Percentiles rank a stretch among this genome's conserved stretches.
Conservation (phyloP, 305 asterid genomes). For the Fraxinus paxiana region DNA sequence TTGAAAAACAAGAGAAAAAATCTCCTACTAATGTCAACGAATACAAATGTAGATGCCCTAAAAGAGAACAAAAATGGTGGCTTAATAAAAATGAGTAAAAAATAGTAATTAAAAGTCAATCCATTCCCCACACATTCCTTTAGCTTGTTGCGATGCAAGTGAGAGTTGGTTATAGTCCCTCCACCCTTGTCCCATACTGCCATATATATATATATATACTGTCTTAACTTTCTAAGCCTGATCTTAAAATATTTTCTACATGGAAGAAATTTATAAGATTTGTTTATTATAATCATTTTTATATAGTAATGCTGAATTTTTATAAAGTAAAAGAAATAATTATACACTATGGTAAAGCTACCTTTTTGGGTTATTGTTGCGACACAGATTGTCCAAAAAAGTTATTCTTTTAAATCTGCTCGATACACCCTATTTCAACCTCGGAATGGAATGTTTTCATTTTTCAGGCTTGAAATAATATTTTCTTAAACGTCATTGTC, state of each 20-base stretch:
- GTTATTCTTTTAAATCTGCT: background rate
- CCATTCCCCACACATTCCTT: constrained; percentile 32
- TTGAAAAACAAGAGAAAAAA: constrained; percentile 36
- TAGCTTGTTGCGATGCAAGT: constrained; percentile 44
- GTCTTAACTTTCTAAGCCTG: background rate
- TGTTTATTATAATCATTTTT: background rate
- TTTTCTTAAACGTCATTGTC: background rate
- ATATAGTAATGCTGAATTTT: background rate
- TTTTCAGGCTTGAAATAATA: background rate
- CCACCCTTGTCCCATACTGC: constrained; percentile 35
- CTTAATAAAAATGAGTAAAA: background rate
- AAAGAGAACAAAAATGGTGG: constrained; percentile 26
- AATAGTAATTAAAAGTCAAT: constrained; percentile 30
- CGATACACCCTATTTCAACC: background rate
- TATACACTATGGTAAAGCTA: background rate
- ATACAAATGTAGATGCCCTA: constrained; percentile 35
- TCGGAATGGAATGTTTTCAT: background rate
- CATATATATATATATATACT: background rate
- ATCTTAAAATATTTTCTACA: background rate
- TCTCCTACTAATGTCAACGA: constrained; percentile 47
- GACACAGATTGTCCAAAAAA: background rate
- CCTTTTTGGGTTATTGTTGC: background rate
- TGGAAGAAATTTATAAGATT: background rate
- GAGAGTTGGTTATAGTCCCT: constrained; percentile 69
- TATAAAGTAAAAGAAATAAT: background rate